Evolutionary conservation across 352 stramenopile species (phyloP), one percentile per base, ranked within the genome.

Genomic region (Pythium guiyangense): DNA sequence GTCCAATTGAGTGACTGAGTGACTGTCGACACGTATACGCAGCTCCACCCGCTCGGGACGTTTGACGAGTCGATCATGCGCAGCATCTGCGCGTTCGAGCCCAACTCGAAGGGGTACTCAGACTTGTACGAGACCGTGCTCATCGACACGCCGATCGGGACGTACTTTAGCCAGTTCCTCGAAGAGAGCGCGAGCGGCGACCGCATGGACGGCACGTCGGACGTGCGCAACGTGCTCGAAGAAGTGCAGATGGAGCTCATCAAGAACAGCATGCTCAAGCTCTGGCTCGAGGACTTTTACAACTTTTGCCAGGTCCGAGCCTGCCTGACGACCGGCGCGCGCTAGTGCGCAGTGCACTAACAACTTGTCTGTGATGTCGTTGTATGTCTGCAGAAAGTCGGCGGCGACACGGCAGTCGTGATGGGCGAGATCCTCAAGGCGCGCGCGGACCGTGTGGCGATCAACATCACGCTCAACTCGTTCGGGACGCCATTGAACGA

Each of bases 381-480:
- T 12, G 17, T 43, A 14, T 27, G 27, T 60, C 37, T 54, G 25
- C 56, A 90, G 76, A 83, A 94, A 54, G 75, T 99, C 55, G 97
- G 96, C n/a, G 96, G 96, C 17, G 97, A 99, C 55, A 99, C 97
- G 31, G 92, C 83, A n/a, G 68, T 92, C 8, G 96, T 99, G 60
- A 99, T 99, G 97, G 92, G 95, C 35, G 94, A 98, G 64, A 92
- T 99, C 47, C 71, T 98, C 35, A 70, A 79, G 59, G 94, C 96
- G 40, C 88, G 96, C 34, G 97, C 97, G 37, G 97, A 99, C 70
- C 97, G 93, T 45, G 98, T 98, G 53, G 96, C 97, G 25, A 99
- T 99, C 72, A 99, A 99, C 77, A 98, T 99, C 60, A 99, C 97
- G 29, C 80, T 99, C 53, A 99, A 99, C 83, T 99, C 96, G 42